These are phyloP conservation scores for Microcyclosporella mali DNA, from an alignment of 2,329 filamentous ascomycete species.

Conservation along the genomic window DNA sequence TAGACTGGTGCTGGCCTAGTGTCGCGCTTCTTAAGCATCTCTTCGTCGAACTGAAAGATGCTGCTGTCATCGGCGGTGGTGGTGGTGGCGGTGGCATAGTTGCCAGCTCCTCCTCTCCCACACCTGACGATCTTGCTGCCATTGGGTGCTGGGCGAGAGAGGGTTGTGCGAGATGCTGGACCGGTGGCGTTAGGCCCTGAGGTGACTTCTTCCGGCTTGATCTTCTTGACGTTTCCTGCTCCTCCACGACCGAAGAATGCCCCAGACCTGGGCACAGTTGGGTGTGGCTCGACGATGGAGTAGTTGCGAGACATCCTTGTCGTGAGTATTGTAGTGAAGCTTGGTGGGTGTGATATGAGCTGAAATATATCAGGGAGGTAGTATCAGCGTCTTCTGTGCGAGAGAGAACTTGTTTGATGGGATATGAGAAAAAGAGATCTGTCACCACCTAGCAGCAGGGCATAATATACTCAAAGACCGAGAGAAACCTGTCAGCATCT, in stretches of 20 bases:
- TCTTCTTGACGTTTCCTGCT: constrained; percentile 52
- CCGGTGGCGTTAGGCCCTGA: constrained; percentile 39
- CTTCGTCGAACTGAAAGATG: constrained; percentile 65
- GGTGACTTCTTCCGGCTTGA: constrained; percentile 51
- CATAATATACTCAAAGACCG: constrained; percentile 8
- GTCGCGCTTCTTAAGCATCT: constrained; percentile 51
- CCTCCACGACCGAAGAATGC: constrained; percentile 52
- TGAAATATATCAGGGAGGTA: background rate
- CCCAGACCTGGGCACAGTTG: constrained; percentile 44
- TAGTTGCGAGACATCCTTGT: constrained; percentile 37
- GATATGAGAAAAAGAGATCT: constrained; percentile 5
- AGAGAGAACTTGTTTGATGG: constrained; percentile 7
- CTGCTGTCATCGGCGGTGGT: constrained; percentile 47
- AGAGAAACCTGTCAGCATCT: constrained; percentile 1
- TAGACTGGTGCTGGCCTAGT: constrained; percentile 49
- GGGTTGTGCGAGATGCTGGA: constrained; percentile 45
- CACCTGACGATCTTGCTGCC: constrained; percentile 50
- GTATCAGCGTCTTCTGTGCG: constrained; percentile 1
- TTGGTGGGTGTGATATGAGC: background rate
- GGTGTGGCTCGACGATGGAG: constrained; percentile 57
- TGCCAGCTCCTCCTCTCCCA: constrained; percentile 55
- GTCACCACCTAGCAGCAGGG: constrained; percentile 2
- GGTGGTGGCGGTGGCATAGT: constrained; percentile 43
- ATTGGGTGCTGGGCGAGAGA: constrained; percentile 37
- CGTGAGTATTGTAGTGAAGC: constrained; percentile 7